Base-by-base conservation (phyloP, 257 asterid species). In the Hygrophila difformis region DNA sequence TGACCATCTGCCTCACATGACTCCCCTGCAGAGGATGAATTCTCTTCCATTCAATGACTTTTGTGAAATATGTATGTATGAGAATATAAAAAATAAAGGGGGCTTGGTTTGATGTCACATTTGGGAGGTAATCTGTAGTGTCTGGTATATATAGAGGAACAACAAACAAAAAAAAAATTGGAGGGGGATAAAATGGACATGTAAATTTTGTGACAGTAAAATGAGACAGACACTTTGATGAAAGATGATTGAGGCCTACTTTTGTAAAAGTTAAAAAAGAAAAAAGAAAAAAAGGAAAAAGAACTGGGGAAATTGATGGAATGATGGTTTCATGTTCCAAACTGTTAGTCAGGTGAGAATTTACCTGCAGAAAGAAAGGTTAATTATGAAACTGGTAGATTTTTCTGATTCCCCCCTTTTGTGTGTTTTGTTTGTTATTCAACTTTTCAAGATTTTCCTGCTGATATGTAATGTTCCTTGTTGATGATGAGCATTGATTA, bases 31-130 rank as follows among this genome's bases (percentile, higher is more conserved):
- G 70, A 28, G 39, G 67, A 44, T 60, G 84, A 62, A 44, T 44
- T 60, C 13, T 72, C 82, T 28, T 71, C 92, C 92, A 83, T 82
- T 6, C 12, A 31, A 31, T 39, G 7, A 26, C 31, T 52, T 28
- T 21, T 16, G 6, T 26, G 17, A 1, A 39, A 9, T 50, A 18
- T 12, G 21, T 17, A 3, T 31, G 18, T 36, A 16, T 8, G 12
- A 13, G 7, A 9, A 6, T 17, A 37, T 1, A 12, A 6, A 26
- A 26, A 26, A 26, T 26, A n/a, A n/a, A n/a, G n/a, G 31, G 31
- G 31, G 31, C 31, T 26, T 26, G 3, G 17, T 51, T 28, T 28
- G 26, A 16, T 56, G 54, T 57, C 41, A 67, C 50, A 22, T 23
- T 8, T 44, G n/a, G 28, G 44, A 23, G 48, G 14, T 24, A 34